phyloP scores from a whole-genome alignment of 2,329 filamentous ascomycete species.

The Fusarium xyrophilum region DNA sequence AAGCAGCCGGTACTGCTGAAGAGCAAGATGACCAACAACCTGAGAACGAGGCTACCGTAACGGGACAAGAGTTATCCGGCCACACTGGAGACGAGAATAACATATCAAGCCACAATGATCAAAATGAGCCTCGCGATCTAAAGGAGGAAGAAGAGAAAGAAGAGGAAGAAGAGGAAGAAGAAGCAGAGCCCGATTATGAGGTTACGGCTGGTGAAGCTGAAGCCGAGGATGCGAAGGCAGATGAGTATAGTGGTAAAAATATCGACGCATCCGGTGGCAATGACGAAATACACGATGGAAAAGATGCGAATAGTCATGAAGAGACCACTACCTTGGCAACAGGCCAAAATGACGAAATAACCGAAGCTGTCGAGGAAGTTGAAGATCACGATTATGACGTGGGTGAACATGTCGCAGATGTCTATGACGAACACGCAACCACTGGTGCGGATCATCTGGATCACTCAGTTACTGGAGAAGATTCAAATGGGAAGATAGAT shows the following conservation, averaged over 20 bases:
- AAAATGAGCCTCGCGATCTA: constrained; percentile 12
- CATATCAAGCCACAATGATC: constrained; percentile 20
- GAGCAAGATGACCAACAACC: background rate
- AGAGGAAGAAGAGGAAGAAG: background rate
- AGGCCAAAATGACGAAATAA: background rate
- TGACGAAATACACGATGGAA: background rate
- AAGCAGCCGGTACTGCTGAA: background rate
- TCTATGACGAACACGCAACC: constrained; percentile 20
- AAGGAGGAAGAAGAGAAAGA: constrained; percentile 1
- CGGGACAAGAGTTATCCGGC: background rate
- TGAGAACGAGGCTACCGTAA: background rate
- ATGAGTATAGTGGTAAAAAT: constrained; percentile 6
- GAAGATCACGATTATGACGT: constrained; percentile 9
- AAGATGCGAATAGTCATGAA: constrained; percentile 3
- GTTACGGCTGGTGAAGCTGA: background rate
- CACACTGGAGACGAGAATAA: constrained; percentile 24
- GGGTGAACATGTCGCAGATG: constrained; percentile 5
- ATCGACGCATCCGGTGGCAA: constrained; percentile 26
- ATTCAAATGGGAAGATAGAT: constrained; percentile 17
- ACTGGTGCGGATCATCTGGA: constrained; percentile 1
- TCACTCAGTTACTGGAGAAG: constrained; percentile 7
- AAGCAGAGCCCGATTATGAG: background rate
- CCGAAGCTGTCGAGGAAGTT: background rate
- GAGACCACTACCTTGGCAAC: background rate
- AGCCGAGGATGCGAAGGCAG: constrained; percentile 3